A percentile compares a stretch with the other conserved stretches of the same genome.
Conservation (phyloP, 805 yeast species). For the Teunomyces kruisii region DNA sequence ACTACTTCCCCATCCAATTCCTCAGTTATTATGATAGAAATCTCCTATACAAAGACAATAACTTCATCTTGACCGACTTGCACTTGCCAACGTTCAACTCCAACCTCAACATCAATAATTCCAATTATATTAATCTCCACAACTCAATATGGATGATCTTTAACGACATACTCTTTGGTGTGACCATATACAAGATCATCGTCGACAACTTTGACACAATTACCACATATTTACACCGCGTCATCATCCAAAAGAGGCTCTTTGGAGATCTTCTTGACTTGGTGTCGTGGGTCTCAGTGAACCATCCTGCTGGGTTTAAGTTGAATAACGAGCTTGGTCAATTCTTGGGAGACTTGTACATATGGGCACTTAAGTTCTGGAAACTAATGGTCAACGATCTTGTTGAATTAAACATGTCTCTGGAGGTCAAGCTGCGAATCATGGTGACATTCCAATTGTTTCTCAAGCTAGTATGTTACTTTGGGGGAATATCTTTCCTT, state of each 20-base stretch:
- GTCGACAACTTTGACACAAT: slow-evolving; percentile 31
- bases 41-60: slow-evolving; percentile 13
- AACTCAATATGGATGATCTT: slow-evolving; percentile 85
- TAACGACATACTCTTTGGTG: slow-evolving; percentile 80
- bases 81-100: slow-evolving; percentile 36
- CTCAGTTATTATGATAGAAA: slow-evolving; percentile 49
- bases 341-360: slow-evolving; percentile 81
- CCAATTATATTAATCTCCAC: slow-evolving; percentile 72
- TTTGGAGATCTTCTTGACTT: slow-evolving; percentile 47
- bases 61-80: slow-evolving; percentile 43
- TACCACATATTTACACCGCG: slow-evolving; percentile 21
- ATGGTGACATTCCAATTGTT: slow-evolving; percentile 5
- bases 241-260: slow-evolving; percentile 37
- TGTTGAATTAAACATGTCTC: slow-evolving; percentile 4
- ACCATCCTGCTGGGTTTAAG: slow-evolving; percentile 92
- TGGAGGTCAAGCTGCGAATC: slow-evolving; percentile 1
- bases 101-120: slow-evolving; percentile 39
- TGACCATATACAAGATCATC: slow-evolving; percentile 48
- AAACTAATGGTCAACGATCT: slow-evolving; percentile 13
- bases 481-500: slow-evolving; percentile 68
- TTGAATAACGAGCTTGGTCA: slow-evolving; percentile 81
- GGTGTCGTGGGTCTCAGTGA: slow-evolving; percentile 68
- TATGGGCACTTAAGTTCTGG: slow-evolving; percentile 85
- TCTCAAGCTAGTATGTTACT: slow-evolving; percentile 22
- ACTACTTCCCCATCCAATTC: slow-evolving; percentile 79